Evolutionary conservation across 1,139 yeast genomes (phyloP).

Genomic region (Groenewaldozyma auringiensis): DNA sequence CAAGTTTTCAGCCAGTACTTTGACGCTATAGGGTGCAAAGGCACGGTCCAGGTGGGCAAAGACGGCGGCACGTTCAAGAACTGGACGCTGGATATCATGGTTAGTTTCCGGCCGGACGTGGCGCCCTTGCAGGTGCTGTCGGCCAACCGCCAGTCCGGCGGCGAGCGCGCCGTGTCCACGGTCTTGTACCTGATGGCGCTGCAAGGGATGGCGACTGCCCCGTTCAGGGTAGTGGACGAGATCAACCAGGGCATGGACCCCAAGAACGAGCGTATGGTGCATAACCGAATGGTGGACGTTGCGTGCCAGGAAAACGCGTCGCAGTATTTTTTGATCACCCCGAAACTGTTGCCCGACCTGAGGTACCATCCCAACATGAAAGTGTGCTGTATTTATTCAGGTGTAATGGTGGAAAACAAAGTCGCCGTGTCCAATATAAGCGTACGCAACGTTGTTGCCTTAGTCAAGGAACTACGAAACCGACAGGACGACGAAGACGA

Average conservation of each 20-base stretch:
- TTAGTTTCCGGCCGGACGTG: constrained; percentile 66
- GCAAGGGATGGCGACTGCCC: constrained; percentile 86
- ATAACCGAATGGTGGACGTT: constrained; percentile 74
- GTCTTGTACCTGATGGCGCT: constrained; percentile 83
- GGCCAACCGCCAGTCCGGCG: constrained; percentile 91
- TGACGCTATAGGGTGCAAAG: constrained; percentile 73
- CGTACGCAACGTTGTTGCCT: background rate
- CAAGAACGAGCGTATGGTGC: constrained; percentile 80
- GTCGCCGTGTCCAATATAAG: constrained; percentile 7
- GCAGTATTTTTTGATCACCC: constrained; percentile 89
- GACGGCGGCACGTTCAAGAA: constrained; percentile 42
- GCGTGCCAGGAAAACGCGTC: constrained; percentile 57
- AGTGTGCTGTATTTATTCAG: constrained; percentile 81
- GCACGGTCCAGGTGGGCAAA: constrained; percentile 58
- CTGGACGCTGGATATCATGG: constrained; percentile 81
- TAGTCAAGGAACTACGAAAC: background rate
- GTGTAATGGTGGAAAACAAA: constrained; percentile 26
- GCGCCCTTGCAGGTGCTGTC: constrained; percentile 65
- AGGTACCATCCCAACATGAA: constrained; percentile 77
- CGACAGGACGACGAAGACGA: background rate
- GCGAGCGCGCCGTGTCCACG: constrained; percentile 94
- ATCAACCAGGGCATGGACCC: constrained; percentile 99
- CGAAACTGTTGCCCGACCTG: constrained; percentile 74
- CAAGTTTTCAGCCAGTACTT: constrained; percentile 59
- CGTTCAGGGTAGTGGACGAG: constrained; percentile 94